A percentile compares a stretch with the other conserved stretches of the same genome.
phyloP scores from a whole-genome alignment of 306 rosid genomes.

The Cucumis cinereus region DNA sequence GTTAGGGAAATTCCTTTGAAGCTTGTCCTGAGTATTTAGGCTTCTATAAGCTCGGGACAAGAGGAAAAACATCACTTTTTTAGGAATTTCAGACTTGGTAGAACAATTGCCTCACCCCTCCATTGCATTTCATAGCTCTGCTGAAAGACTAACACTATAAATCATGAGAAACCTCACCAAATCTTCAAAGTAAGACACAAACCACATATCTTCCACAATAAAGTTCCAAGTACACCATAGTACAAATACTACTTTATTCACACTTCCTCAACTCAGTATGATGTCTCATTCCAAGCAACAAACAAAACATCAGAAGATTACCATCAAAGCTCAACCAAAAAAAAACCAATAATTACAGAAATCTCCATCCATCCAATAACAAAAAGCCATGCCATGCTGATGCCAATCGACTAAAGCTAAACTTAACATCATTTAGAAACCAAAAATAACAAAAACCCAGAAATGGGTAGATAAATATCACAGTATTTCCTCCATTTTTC shows the following conservation, averaged over 20 bases:
- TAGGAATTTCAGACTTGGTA: too few species aligned
- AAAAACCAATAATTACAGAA: neutral
- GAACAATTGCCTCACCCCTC: neutral
- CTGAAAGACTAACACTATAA: neutral
- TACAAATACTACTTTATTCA: neutral
- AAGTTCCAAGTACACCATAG: neutral
- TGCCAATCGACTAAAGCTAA: neutral
- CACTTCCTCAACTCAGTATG: neutral
- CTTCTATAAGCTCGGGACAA: too few species aligned
- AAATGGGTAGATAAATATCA: neutral
- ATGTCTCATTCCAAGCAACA: neutral
- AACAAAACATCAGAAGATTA: neutral
- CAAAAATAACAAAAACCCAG: neutral
- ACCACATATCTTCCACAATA: too few species aligned
- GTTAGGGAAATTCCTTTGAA: too few species aligned
- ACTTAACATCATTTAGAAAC: neutral
- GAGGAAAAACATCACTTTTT: too few species aligned
- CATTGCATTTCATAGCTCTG: neutral
- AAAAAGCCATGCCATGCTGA: neutral
- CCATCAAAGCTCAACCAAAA: neutral
- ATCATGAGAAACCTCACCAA: neutral
- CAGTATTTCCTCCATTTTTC: neutral
- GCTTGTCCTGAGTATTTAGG: too few species aligned
- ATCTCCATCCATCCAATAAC: neutral
- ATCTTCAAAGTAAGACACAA: neutral